Conservation (phyloP, 441 rosid genomes). For the California macrophylla region DNA sequence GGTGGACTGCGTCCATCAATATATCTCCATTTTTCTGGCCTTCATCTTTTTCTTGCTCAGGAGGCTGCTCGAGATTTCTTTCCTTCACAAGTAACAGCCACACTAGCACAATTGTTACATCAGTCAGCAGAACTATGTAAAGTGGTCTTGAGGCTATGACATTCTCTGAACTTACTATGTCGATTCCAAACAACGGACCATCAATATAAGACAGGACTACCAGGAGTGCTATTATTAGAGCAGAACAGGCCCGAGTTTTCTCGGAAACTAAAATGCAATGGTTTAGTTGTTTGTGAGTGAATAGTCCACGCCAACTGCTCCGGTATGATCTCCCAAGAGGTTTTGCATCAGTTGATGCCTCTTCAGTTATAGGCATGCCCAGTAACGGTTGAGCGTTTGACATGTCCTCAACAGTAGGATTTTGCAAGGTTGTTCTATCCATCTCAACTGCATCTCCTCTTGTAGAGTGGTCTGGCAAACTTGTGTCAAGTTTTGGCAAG, state of each 20-base stretch:
- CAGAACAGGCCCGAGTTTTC: conserved; percentile 41
- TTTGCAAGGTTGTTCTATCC: conserved; percentile 1
- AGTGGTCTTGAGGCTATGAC: conserved; percentile 49
- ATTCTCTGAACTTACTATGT: conserved; percentile 29
- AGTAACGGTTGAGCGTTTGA: background rate
- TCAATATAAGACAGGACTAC: conserved; percentile 38
- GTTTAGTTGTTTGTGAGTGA: conserved; percentile 48
- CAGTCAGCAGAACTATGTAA: conserved; percentile 47
- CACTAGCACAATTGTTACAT: conserved; percentile 41
- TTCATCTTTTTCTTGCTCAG: conserved; percentile 24
- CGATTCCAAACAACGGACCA: conserved; percentile 30
- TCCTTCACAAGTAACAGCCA: conserved; percentile 30
- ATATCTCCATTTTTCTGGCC: conserved; percentile 27
- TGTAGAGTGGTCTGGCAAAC: background rate
- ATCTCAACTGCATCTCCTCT: background rate
- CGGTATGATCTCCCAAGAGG: conserved; percentile 17
- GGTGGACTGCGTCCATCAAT: conserved; percentile 49
- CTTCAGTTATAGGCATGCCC: background rate
- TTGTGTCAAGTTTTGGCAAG: background rate
- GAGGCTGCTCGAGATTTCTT: conserved; percentile 20
- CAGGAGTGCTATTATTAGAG: conserved; percentile 41
- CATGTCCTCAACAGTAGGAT: background rate
- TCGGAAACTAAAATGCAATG: conserved; percentile 50
- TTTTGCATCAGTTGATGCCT: conserved; percentile 13
- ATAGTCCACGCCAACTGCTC: conserved; percentile 15